phyloP scores from a whole-genome alignment of 2,329 filamentous ascomycete genomes.

The Hypoxylon sp. region DNA sequence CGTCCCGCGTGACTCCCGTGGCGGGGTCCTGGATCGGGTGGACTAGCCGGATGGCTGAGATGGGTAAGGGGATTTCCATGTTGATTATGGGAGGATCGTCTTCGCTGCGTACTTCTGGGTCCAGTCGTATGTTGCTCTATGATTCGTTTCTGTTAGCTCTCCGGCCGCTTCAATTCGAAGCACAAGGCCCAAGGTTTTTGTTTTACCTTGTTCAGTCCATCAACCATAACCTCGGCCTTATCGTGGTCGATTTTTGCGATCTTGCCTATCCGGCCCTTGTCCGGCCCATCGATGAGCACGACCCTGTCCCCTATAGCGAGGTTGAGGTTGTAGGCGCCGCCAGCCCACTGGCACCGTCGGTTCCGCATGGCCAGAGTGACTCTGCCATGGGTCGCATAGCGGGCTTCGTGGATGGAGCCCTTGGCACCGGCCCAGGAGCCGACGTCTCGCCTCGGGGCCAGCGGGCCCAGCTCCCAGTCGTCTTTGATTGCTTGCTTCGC shows the following conservation, averaged over 20 bases:
- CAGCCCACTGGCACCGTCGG: constrained; percentile 63
- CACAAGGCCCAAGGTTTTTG: background rate
- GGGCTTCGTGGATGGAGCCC: constrained; percentile 64
- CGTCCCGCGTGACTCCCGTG: constrained; percentile 76
- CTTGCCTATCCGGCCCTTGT: constrained; percentile 86
- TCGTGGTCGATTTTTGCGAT: constrained; percentile 69
- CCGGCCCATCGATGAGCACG: constrained; percentile 80
- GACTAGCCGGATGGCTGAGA: constrained; percentile 84
- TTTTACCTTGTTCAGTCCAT: constrained; percentile 72
- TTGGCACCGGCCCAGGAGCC: constrained; percentile 69
- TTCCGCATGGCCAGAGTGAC: constrained; percentile 53
- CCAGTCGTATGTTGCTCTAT: constrained; percentile 56
- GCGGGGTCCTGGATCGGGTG: constrained; percentile 76
- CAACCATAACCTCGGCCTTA: constrained; percentile 70
- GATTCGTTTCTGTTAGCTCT: constrained; percentile 22
- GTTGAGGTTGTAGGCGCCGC: constrained; percentile 68
- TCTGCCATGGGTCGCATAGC: constrained; percentile 43
- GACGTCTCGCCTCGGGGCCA: constrained; percentile 82
- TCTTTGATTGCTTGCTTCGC: constrained; percentile 73
- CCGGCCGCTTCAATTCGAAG: background rate
- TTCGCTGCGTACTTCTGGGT: constrained; percentile 55
- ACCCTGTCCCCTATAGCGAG: constrained; percentile 81
- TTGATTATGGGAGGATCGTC: constrained; percentile 59
- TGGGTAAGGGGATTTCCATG: constrained; percentile 69
- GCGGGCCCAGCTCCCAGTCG: constrained; percentile 81